phyloP scores from a whole-genome alignment of 2,329 filamentous ascomycete species.

The Aspergillus pseudotamarii region DNA sequence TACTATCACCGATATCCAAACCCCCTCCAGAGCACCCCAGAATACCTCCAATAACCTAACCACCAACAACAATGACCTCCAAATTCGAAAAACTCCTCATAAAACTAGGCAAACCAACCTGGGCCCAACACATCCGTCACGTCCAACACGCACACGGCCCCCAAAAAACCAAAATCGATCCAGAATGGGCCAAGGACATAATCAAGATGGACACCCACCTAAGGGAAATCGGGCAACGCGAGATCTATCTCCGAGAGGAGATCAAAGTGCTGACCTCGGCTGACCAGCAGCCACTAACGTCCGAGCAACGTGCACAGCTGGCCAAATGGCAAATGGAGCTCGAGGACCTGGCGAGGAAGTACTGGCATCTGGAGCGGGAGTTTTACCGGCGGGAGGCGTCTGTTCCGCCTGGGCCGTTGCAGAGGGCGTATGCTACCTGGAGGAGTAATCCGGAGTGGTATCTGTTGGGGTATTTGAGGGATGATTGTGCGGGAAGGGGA shows the following conservation, averaged over 20 bases:
- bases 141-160: neutral
- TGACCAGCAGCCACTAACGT: neutral
- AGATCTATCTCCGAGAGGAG: conserved; percentile 5
- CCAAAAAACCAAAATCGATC: neutral
- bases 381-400: conserved; percentile 7
- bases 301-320: neutral
- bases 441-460: conserved; percentile 10
- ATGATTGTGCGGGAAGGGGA: conserved; percentile 14
- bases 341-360: neutral
- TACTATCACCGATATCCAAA: neutral
- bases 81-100: conserved; percentile 3
- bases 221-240: conserved; percentile 4
- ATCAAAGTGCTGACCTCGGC: neutral
- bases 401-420: conserved; percentile 2
- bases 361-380: conserved; percentile 12
- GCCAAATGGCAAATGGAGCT: conserved; percentile 1
- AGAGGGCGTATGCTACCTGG: conserved; percentile 1
- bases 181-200: conserved; percentile 7
- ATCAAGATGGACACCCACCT: conserved; percentile 7
- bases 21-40: too few relatives aligned
- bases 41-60: neutral
- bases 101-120: neutral
- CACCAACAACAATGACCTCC: neutral
- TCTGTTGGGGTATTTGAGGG: conserved; percentile 9
- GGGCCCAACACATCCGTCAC: conserved; percentile 5